Evolutionary conservation across 2,329 filamentous ascomycete genomes (phyloP).

Genomic region (Ambrosiella xylebori): DNA sequence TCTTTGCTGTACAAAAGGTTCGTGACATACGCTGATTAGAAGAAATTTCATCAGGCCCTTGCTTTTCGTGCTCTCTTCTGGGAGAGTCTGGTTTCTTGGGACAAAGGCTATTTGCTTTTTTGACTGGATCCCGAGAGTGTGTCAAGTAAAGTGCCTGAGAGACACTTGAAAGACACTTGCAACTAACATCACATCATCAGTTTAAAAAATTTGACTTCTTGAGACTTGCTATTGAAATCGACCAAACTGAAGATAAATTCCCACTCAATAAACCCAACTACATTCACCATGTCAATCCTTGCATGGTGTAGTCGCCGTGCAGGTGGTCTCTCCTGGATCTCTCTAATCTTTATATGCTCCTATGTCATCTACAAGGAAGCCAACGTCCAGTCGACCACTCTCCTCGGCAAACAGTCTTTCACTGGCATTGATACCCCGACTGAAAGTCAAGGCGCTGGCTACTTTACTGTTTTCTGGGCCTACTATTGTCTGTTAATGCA

Average conservation of each 20-base stretch:
- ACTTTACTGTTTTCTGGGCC: conserved; percentile 38
- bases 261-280: background rate
- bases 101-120: too few relatives aligned
- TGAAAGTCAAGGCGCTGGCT: conserved; percentile 26
- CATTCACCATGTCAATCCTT: conserved; percentile 32
- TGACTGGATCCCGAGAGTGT: too few relatives aligned
- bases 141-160: too few relatives aligned
- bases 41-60: too few relatives aligned
- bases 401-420: background rate
- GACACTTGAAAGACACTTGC: too few relatives aligned
- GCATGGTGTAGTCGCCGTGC: conserved; percentile 35
- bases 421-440: conserved; percentile 19
- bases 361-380: conserved; percentile 37
- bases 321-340: conserved; percentile 37
- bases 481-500: conserved; percentile 52
- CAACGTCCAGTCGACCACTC: conserved; percentile 15
- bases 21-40: too few relatives aligned
- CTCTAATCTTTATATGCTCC: conserved; percentile 31
- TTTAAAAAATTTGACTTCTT: too few relatives aligned
- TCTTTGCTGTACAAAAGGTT: too few relatives aligned
- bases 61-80: too few relatives aligned
- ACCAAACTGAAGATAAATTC: background rate
- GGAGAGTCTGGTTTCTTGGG: too few relatives aligned
- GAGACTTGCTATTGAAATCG: too few relatives aligned
- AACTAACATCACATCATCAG: too few relatives aligned